A percentile compares a stretch with the other conserved stretches of the same genome.
Conservation (phyloP, 768 basidiomycete species). For the Melanogaster broomeanus region DNA sequence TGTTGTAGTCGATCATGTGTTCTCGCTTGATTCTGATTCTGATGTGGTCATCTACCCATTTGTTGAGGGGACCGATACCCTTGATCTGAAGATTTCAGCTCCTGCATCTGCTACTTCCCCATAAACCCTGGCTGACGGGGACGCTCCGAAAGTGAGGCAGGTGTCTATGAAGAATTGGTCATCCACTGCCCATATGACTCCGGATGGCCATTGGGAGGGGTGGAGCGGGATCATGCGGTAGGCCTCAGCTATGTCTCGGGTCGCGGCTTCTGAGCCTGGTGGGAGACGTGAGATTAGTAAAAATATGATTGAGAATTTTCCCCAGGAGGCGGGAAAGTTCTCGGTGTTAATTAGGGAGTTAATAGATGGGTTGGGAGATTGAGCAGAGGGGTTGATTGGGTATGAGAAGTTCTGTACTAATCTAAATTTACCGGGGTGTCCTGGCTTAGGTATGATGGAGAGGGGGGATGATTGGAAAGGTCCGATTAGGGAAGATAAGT, state of each 20-base stretch:
- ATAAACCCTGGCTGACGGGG: constrained; percentile 4
- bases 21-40: too few species aligned
- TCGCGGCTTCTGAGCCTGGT: too few species aligned
- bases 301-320: too few species aligned
- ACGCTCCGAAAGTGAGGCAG: constrained; percentile 2
- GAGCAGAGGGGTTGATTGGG: too few species aligned
- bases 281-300: constrained; percentile 35
- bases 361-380: too few species aligned
- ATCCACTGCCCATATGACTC: neutral
- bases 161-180: constrained; percentile 4
- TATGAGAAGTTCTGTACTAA: too few species aligned
- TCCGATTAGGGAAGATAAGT: constrained; percentile 4
- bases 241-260: constrained; percentile 28
- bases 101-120: neutral
- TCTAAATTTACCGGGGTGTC: neutral
- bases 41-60: too few species aligned
- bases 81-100: too few species aligned
- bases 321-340: constrained; percentile 44
- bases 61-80: too few species aligned
- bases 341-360: constrained; percentile 28
- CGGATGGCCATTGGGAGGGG: too few species aligned
- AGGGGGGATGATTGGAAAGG: constrained; percentile 19
- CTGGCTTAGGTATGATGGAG: constrained; percentile 36
- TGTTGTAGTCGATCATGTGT: too few species aligned
- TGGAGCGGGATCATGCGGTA: constrained; percentile 24